Evolutionary conservation across 805 yeast genomes (phyloP).

Genomic region (Debaryomyces prosopidis): DNA sequence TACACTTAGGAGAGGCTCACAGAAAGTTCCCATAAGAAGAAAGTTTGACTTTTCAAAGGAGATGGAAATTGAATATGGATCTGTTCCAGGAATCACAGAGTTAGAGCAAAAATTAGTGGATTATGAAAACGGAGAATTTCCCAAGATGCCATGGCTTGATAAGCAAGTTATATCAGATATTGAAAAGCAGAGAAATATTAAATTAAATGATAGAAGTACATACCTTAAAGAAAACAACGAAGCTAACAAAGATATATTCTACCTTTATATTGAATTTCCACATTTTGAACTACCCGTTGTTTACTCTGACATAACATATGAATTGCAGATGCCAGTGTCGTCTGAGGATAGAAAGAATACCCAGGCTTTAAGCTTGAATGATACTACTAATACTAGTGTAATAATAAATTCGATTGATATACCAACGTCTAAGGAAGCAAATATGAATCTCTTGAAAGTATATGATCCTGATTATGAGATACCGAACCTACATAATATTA

Average conservation of each 20-base stretch:
- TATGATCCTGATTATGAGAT: conserved; percentile 45
- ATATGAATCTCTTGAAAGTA: conserved; percentile 23
- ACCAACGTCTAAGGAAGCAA: conserved; percentile 14
- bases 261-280: conserved; percentile 41
- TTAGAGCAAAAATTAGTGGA: conserved; percentile 56
- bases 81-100: conserved; percentile 21
- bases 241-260: conserved; percentile 13
- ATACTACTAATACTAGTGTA: conserved; percentile 31
- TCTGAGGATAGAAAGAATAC: not conserved
- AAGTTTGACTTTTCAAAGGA: conserved; percentile 15
- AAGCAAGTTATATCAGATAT: conserved; percentile 57
- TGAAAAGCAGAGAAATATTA: conserved; percentile 31
- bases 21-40: conserved; percentile 38
- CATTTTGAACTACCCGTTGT: conserved; percentile 44
- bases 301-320: conserved; percentile 35
- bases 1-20: conserved; percentile 71
- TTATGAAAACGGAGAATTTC: conserved; percentile 68
- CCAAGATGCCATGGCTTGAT: conserved; percentile 73
- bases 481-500: conserved; percentile 3
- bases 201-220: conserved; percentile 1
- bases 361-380: conserved; percentile 2
- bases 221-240: conserved; percentile 1
- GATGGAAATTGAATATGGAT: conserved; percentile 21
- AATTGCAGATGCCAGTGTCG: not conserved
- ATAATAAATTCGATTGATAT: conserved; percentile 35